Base-by-base conservation (phyloP, 352 stramenopile species). In the Pythium scleroteichum region DNA sequence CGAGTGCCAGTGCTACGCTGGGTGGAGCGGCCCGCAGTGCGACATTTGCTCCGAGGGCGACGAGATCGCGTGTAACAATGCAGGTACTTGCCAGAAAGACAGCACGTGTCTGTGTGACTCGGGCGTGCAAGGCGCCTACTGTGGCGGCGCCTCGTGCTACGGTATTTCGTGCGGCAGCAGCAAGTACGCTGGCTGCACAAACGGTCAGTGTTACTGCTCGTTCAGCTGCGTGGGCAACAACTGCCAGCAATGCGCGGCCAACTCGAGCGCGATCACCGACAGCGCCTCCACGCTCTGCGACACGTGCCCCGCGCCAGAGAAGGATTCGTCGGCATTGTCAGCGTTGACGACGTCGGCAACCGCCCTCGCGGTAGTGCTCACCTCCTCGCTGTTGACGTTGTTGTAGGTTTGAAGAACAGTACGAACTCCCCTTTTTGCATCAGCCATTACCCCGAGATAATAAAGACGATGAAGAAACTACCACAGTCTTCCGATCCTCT, bases 1-100 rank as follows among this genome's bases (percentile, higher is more conserved):
- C 35, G 58, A 63, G 33, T 90, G 80, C 47, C 42, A 79, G 62
- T 90, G 80, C 55, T 87, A 78, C 66, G 54, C 54, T 17, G 80
- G 80, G 48, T 90, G 80, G 80, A 85, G 68, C 23, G 78, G 80
- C 14, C 73, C 78, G 16, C 80, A 90, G 69, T 90, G 80, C 51
- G 72, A 86, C 17, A 77, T 90, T 41, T 87, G 80, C 62, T 71
- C 69, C 1, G 48, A 72, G 39, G 78, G 80, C 26, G 76, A 87
- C 59, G 73, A 69, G 10, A 53, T 20, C 4, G 78, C 80, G 10
- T 90, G 80, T 48, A 85, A 82, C 46, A 62, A 76, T 17, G 66
- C 68, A 50, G 80, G 80, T 0, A 78, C 69, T 8, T 90, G 80
- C 53, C 66, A 83, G 45, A 35, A 64, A 29, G 83, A 87, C 58